Evolutionary conservation across 1,284 basidiomycete genomes (phyloP).

Genomic region (Ustilago hordei): DNA sequence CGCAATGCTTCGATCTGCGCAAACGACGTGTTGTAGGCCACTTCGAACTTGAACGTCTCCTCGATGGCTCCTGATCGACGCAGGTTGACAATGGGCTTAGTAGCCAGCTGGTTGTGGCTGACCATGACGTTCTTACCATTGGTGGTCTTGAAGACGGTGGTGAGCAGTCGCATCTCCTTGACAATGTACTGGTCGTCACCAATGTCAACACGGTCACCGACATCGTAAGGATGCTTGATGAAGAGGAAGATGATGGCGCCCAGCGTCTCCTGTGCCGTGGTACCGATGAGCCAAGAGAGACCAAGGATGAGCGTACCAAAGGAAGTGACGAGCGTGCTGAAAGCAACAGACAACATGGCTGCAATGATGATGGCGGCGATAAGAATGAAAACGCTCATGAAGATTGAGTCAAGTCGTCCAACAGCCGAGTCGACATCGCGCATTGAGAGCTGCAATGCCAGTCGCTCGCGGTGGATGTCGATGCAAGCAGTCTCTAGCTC

Average conservation of each 20-base stretch:
- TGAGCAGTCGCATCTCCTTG: conserved; percentile 86
- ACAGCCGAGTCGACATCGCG: conserved; percentile 84
- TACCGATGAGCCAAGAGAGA: conserved; percentile 89
- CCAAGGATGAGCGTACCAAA: conserved; percentile 85
- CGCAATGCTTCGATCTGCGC: conserved; percentile 85
- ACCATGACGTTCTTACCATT: conserved; percentile 51
- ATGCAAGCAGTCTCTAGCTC: conserved; percentile 83
- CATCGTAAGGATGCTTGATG: conserved; percentile 85
- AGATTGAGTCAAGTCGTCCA: conserved; percentile 74
- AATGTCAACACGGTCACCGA: conserved; percentile 76
- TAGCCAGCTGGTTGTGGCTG: conserved; percentile 42
- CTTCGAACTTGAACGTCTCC: conserved; percentile 83
- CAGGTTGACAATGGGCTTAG: conserved; percentile 76
- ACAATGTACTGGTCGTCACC: conserved; percentile 78
- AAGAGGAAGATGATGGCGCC: conserved; percentile 87
- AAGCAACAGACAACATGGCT: conserved; percentile 75
- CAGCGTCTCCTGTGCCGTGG: conserved; percentile 76
- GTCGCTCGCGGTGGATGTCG: conserved; percentile 84
- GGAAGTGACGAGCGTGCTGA: conserved; percentile 81
- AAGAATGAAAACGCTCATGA: conserved; percentile 73
- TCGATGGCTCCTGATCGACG: conserved; percentile 79
- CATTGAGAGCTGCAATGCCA: conserved; percentile 88
- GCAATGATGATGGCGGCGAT: conserved; percentile 77
- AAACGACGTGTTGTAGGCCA: conserved; percentile 82
- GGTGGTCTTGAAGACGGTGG: conserved; percentile 72